These are phyloP conservation scores for Sporisorium scitamineum DNA, from an alignment of 1,284 basidiomycete species.

Conservation along the genomic window DNA sequence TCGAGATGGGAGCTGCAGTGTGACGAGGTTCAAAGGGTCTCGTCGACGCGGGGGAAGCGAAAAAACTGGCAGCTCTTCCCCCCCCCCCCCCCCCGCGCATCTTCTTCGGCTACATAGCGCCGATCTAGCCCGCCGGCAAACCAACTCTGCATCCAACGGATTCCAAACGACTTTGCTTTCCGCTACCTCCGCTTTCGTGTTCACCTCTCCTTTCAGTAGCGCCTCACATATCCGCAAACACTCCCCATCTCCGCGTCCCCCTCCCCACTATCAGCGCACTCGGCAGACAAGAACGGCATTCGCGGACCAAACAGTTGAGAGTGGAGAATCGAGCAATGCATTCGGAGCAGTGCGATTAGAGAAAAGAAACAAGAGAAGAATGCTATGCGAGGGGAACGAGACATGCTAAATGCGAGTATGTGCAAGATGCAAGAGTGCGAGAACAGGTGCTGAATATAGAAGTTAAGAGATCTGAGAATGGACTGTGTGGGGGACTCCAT, in stretches of 20 bases:
- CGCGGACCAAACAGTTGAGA: not conserved
- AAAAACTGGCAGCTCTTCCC: not conserved
- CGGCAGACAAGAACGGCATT: not conserved
- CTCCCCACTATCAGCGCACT: not conserved
- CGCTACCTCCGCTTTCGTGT: not conserved
- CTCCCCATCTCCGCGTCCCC: not conserved
- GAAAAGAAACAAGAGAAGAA: not conserved
- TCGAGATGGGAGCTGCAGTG: no score
- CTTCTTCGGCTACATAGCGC: conserved; percentile 13
- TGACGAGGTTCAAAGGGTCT: not conserved
- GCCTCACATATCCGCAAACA: not conserved
- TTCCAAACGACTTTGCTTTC: not conserved
- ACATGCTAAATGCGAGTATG: not conserved
- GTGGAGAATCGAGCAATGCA: not conserved
- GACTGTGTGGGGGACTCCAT: no score
- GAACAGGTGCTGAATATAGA: not conserved
- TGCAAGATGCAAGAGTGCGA: conserved; percentile 1
- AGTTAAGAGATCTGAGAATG: not conserved
- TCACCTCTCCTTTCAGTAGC: not conserved
- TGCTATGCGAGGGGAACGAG: conserved; percentile 1
- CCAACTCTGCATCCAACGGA: not conserved
- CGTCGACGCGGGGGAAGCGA: not conserved
- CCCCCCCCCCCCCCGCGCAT: not conserved
- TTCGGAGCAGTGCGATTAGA: not conserved
- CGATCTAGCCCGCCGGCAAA: conserved; percentile 27